These are phyloP conservation scores for Trichoderma arundinaceum DNA, from an alignment of 2,329 filamentous ascomycete species.

Conservation along the genomic window DNA sequence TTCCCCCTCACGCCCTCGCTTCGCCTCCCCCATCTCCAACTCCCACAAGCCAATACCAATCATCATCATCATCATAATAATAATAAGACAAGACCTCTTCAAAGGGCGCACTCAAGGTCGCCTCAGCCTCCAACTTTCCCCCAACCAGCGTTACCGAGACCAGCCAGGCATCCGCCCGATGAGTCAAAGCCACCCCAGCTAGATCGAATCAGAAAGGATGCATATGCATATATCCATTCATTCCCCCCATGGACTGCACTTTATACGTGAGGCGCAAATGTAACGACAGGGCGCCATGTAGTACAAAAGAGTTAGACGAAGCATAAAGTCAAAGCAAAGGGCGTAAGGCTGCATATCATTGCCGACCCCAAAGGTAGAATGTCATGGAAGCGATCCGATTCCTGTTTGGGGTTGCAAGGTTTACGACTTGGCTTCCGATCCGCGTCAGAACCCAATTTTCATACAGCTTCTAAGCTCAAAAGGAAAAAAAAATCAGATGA, in stretches of 20 bases:
- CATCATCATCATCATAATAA: no score
- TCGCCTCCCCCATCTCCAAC: no score
- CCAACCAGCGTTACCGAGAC: no score
- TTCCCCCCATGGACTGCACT: neutral
- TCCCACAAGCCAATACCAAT: no score
- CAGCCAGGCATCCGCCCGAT: neutral
- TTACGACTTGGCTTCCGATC: no score
- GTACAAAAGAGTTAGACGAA: neutral
- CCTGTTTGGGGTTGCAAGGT: no score
- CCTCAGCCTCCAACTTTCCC: neutral
- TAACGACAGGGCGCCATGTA: conserved; percentile 2
- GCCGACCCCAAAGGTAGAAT: neutral
- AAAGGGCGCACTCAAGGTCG: no score
- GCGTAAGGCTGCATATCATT: conserved; percentile 17
- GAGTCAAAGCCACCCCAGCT: neutral
- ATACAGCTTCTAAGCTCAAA: no score
- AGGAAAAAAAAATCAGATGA: neutral
- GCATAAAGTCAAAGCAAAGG: neutral
- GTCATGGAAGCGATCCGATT: conserved; percentile 4
- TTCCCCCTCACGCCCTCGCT: no score
- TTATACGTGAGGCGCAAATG: neutral
- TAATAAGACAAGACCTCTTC: no score
- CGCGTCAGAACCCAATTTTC: no score
- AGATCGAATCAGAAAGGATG: conserved; percentile 12
- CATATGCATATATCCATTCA: neutral